A percentile compares a stretch with the other conserved stretches of the same genome.
Evolutionary conservation across 495 filamentous ascomycete genomes (phyloP).

Genomic region (Lepidopterella palustris): DNA sequence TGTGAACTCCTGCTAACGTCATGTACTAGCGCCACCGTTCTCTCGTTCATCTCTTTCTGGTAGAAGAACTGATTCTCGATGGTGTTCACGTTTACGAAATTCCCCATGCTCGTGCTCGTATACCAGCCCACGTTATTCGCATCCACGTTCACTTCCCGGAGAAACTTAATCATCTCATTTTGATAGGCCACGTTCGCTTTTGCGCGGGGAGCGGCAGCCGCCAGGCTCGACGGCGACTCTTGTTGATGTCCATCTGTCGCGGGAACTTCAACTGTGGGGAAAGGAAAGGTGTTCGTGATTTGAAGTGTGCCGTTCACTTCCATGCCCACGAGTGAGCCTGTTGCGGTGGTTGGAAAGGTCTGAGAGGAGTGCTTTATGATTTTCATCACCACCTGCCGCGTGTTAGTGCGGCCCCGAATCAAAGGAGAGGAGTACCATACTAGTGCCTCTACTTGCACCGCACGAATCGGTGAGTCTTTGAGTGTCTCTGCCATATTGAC

Average conservation of each 20-base stretch:
- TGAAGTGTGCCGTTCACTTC: slow-evolving; percentile 76
- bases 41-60: slow-evolving; percentile 87
- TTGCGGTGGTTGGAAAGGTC: slow-evolving; percentile 81
- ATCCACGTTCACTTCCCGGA: slow-evolving; percentile 96
- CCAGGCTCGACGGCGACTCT: slow-evolving; percentile 61
- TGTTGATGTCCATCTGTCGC: slow-evolving; percentile 69
- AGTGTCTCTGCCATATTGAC: slow-evolving; percentile 22
- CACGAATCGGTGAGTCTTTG: slow-evolving; percentile 22
- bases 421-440: slow-evolving; percentile 40
- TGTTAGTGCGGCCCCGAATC: slow-evolving; percentile 13
- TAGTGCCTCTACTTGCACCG: slow-evolving; percentile 76
- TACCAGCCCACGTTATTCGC: slow-evolving; percentile 99
- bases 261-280: slow-evolving; percentile 76
- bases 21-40: slow-evolving; percentile 89
- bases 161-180: slow-evolving; percentile 92
- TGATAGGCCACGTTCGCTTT: slow-evolving; percentile 88
- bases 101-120: slow-evolving; percentile 96
- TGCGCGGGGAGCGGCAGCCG: slow-evolving; percentile 81
- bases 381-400: slow-evolving; percentile 83
- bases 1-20: slow-evolving; percentile 91
- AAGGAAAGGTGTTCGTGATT: slow-evolving; percentile 91
- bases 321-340: slow-evolving; percentile 88
- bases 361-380: slow-evolving; percentile 89
- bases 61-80: slow-evolving; percentile 98
- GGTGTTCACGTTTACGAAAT: slow-evolving; percentile 89